Percentiles rank a stretch among this genome's conserved stretches.
phyloP scores from a whole-genome alignment of 805 yeast species.

The Metschnikowia cerradonensis region DNA sequence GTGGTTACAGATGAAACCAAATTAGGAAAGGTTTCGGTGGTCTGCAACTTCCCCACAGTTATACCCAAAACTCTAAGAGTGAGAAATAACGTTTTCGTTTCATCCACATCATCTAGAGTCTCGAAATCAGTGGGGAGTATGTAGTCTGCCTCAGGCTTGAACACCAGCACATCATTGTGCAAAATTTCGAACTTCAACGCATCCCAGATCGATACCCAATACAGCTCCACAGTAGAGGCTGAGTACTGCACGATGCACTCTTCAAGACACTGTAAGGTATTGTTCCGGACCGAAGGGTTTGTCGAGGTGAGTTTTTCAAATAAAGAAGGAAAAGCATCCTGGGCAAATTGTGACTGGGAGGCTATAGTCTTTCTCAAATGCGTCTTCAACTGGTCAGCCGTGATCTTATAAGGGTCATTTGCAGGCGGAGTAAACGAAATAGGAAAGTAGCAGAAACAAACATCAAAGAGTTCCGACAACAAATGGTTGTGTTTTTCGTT shows the following conservation, averaged over 20 bases:
- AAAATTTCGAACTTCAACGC: constrained; percentile 85
- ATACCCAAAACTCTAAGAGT: constrained; percentile 31
- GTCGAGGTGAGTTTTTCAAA: constrained; percentile 78
- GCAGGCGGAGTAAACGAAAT: constrained; percentile 90
- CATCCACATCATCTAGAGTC: constrained; percentile 31
- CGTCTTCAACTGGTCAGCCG: constrained; percentile 65
- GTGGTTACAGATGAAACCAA: constrained; percentile 22
- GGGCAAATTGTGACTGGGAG: constrained; percentile 58
- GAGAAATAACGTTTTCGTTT: constrained; percentile 31
- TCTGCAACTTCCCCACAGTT: constrained; percentile 34
- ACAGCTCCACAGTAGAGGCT: constrained; percentile 43
- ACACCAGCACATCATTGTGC: constrained; percentile 55
- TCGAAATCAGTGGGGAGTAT: constrained; percentile 27
- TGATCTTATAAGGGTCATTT: constrained; percentile 80
- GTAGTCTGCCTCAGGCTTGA: constrained; percentile 22
- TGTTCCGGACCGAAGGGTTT: constrained; percentile 67
- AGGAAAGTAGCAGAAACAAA: constrained; percentile 92
- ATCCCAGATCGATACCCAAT: constrained; percentile 80
- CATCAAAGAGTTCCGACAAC: constrained; percentile 75
- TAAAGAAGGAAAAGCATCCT: constrained; percentile 71
- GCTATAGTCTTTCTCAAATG: constrained; percentile 61
- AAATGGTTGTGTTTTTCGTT: constrained; percentile 35
- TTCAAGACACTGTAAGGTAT: constrained; percentile 61
- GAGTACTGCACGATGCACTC: constrained; percentile 54
- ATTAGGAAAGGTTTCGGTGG: constrained; percentile 26